Conservation (phyloP, 208 protist genomes). For the Leishmania tarentolae region DNA sequence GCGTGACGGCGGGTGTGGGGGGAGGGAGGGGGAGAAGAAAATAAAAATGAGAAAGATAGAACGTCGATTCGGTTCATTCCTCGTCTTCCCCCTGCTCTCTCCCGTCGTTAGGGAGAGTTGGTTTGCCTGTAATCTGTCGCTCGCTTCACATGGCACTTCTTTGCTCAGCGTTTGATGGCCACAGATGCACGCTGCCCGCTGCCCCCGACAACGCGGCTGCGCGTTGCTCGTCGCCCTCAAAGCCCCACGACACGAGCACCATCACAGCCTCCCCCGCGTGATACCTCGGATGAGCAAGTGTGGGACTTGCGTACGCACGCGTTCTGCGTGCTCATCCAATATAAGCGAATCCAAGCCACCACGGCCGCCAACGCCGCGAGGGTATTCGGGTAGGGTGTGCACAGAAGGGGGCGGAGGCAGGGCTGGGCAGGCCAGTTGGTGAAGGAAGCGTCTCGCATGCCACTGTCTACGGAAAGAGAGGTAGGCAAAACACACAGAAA, state of each 20-base stretch:
- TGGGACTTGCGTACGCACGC: background rate
- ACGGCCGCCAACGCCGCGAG: no score
- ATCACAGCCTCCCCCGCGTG: background rate
- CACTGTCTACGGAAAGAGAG: background rate
- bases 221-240: background rate
- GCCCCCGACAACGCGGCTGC: background rate
- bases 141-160: no score
- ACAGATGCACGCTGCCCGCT: background rate
- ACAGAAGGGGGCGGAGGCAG: background rate
- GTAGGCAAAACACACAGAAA: no score
- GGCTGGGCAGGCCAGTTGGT: background rate
- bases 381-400: background rate
- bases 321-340: background rate
- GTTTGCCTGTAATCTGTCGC: background rate
- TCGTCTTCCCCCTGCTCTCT: background rate
- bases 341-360: background rate
- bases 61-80: background rate
- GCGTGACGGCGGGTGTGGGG: background rate
- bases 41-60: constrained; percentile 2
- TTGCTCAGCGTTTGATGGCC: background rate
- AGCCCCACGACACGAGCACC: background rate
- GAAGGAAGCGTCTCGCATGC: background rate
- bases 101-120: background rate
- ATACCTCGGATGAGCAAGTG: background rate
- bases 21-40: background rate